These are phyloP conservation scores for Torulaspora quercuum DNA, from an alignment of 805 yeast species.

Conservation along the genomic window DNA sequence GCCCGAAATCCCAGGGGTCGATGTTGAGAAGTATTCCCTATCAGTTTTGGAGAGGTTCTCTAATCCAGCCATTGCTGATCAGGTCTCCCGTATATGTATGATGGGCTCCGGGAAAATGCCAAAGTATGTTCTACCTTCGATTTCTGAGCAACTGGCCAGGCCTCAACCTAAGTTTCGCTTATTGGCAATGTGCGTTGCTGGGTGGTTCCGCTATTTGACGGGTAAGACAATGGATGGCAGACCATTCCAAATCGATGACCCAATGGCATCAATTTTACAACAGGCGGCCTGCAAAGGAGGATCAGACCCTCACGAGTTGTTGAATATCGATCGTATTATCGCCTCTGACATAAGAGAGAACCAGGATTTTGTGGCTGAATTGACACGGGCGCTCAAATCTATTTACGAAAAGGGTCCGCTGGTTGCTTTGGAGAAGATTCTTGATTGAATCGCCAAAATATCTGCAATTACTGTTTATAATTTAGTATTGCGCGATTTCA, in stretches of 20 bases:
- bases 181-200: constrained; percentile 11
- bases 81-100: constrained; percentile 11
- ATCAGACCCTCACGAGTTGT: constrained; percentile 5
- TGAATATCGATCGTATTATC: constrained; percentile 6
- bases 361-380: constrained; percentile 5
- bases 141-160: constrained; percentile 9
- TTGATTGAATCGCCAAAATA: too few species aligned
- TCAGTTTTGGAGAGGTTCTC: constrained; percentile 11
- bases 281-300: constrained; percentile 11
- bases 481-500: too few species aligned
- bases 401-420: constrained; percentile 10
- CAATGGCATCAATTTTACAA: constrained; percentile 8
- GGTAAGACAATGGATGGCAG: constrained; percentile 10
- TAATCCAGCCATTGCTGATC: constrained; percentile 12
- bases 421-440: too few species aligned
- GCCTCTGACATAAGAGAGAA: constrained; percentile 6
- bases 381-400: constrained; percentile 3
- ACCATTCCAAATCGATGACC: constrained; percentile 7
- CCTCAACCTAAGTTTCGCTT: constrained; percentile 6
- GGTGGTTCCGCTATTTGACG: constrained; percentile 14
- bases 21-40: constrained; percentile 9
- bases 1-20: constrained; percentile 9
- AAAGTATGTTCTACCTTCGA: constrained; percentile 13
- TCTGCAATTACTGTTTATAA: too few species aligned
- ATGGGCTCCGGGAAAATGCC: constrained; percentile 17